phyloP scores from a whole-genome alignment of 306 rosid species.

The Sindora glabra region DNA sequence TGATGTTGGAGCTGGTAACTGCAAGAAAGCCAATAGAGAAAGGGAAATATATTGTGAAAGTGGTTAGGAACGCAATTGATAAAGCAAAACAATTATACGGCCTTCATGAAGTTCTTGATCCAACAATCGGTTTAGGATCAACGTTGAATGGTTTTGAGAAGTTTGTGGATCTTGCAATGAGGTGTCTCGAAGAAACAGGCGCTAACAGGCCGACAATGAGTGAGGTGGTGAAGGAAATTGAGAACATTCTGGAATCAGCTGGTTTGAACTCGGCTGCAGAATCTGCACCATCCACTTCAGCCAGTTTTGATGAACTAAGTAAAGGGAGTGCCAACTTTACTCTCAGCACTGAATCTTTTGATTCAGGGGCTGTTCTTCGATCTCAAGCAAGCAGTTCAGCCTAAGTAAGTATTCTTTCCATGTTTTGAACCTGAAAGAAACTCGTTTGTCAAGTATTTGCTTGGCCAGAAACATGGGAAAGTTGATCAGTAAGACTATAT shows the following conservation, averaged over 20 bases:
- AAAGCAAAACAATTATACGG: constrained; percentile 21
- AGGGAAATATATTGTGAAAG: constrained; percentile 45
- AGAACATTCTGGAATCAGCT: constrained; percentile 20
- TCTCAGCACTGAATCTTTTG: neutral
- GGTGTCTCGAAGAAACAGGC: constrained; percentile 34
- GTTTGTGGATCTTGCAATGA: constrained; percentile 48
- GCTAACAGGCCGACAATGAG: constrained; percentile 46
- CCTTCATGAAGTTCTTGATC: constrained; percentile 31
- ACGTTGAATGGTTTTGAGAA: constrained; percentile 31
- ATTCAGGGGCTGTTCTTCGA: constrained; percentile 4
- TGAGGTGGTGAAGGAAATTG: constrained; percentile 48
- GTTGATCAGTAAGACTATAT: neutral
- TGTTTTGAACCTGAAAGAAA: neutral
- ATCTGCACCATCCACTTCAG: constrained; percentile 17
- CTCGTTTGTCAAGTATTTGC: neutral
- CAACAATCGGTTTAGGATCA: constrained; percentile 17
- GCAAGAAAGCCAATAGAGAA: constrained; percentile 38
- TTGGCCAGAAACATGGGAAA: neutral
- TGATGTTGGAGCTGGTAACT: constrained; percentile 51
- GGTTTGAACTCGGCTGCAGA: constrained; percentile 20
- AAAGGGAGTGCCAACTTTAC: neutral
- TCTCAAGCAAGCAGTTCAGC: neutral
- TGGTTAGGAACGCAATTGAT: constrained; percentile 28
- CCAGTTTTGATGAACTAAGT: constrained; percentile 10
- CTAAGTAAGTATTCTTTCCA: neutral